Evolutionary conservation across 176 grass and related monocot genomes (phyloP).

Genomic region (Hordeum vulgare): DNA sequence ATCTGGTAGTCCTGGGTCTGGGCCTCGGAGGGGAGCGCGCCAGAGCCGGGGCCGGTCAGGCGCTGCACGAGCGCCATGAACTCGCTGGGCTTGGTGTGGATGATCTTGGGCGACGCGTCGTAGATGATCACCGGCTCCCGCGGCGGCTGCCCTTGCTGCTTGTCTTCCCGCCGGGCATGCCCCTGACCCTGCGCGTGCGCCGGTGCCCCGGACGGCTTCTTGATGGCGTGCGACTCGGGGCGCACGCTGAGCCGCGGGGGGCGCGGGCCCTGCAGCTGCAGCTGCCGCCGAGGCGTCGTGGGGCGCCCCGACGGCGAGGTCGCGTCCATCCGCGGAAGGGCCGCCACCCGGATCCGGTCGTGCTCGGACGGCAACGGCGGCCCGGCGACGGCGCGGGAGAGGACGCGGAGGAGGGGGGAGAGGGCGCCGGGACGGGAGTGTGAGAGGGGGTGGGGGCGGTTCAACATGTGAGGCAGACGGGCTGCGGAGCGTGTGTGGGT

Average conservation of each 20-base stretch:
- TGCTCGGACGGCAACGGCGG: background rate
- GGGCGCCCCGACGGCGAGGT: slow-evolving; percentile 21
- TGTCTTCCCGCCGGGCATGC: background rate
- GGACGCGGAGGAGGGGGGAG: slow-evolving; percentile 10
- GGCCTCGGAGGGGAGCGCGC: background rate
- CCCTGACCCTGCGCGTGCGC: background rate
- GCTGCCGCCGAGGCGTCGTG: slow-evolving; percentile 44
- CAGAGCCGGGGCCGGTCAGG: slow-evolving; percentile 53
- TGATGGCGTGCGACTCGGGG: slow-evolving; percentile 80
- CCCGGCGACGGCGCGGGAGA: slow-evolving; percentile 16
- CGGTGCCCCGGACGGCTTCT: slow-evolving; percentile 40
- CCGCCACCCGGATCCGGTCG: background rate
- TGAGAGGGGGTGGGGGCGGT: background rate
- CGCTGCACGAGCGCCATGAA: slow-evolving; percentile 95
- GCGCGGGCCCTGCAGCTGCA: slow-evolving; percentile 79
- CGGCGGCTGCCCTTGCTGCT: background rate
- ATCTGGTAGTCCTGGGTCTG: background rate
- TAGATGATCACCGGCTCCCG: slow-evolving; percentile 84
- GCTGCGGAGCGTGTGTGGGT: background rate
- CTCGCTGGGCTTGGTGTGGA: slow-evolving; percentile 75
- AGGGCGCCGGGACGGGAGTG: background rate
- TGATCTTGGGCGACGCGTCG: slow-evolving; percentile 86
- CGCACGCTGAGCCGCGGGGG: slow-evolving; percentile 60
- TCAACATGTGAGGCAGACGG: slow-evolving; percentile 6
- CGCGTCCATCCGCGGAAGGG: slow-evolving; percentile 18